A percentile compares a stretch with the other conserved stretches of the same genome.
Conservation (phyloP, 73 alveolate genomes). For the Effrenium voratum region DNA sequence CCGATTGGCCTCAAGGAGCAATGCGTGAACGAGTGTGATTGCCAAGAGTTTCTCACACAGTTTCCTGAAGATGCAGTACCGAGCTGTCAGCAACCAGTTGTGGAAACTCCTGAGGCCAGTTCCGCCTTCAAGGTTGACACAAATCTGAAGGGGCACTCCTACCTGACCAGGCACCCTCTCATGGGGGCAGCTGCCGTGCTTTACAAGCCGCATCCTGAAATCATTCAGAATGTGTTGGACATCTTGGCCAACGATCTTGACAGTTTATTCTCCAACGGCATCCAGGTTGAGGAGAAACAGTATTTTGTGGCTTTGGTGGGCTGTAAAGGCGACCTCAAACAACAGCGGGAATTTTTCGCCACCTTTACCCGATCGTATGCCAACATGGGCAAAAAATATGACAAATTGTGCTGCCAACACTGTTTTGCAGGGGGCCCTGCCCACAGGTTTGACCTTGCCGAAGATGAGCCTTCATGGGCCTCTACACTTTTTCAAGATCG, state of each 20-base stretch:
- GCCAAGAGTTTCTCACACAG: background rate
- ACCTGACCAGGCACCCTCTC: background rate
- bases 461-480: background rate
- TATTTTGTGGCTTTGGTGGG: background rate
- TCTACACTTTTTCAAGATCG: background rate
- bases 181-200: background rate
- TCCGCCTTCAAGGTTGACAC: background rate
- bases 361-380: background rate
- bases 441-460: background rate
- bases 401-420: background rate
- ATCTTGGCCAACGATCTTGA: background rate
- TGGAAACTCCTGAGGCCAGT: background rate
- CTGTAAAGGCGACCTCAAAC: background rate
- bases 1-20: background rate
- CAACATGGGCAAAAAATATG: background rate
- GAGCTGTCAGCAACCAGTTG: background rate
- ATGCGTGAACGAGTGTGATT: background rate
- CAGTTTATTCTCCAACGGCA: background rate
- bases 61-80: background rate
- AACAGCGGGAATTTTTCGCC: background rate
- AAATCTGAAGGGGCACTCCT: constrained; percentile 21
- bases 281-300: background rate
- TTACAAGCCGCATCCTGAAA: background rate
- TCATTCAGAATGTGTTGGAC: background rate
- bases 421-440: background rate